phyloP scores from a whole-genome alignment of 2,329 filamentous ascomycete genomes.

The Cladosporium austrohemisphaericum region DNA sequence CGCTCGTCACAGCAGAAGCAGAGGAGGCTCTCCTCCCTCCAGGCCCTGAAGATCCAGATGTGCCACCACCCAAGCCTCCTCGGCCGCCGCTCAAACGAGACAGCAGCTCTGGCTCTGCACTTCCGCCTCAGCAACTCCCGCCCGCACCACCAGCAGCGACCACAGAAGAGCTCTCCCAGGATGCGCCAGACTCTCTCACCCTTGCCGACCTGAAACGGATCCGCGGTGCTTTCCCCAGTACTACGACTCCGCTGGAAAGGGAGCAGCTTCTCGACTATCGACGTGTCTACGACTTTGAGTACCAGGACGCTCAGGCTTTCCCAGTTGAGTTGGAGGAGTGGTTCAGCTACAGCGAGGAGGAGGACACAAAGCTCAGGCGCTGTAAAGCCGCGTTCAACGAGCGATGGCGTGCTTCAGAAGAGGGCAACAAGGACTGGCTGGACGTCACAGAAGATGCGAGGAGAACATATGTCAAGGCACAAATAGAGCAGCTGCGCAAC shows the following conservation, averaged over 20 bases:
- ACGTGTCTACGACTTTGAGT: slow-evolving; percentile 70
- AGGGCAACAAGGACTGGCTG: slow-evolving; percentile 58
- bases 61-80: slow-evolving; percentile 11
- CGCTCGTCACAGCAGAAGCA: slow-evolving; percentile 4
- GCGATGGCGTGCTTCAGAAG: slow-evolving; percentile 56
- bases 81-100: slow-evolving; percentile 41
- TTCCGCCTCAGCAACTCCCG: slow-evolving; percentile 40
- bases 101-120: slow-evolving; percentile 31
- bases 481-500: slow-evolving; percentile 35
- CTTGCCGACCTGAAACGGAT: slow-evolving; percentile 46
- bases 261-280: slow-evolving; percentile 30
- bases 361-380: slow-evolving; percentile 72
- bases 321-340: slow-evolving; percentile 93
- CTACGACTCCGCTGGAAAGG: slow-evolving; percentile 20
- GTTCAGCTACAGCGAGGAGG: slow-evolving; percentile 88
- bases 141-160: slow-evolving; percentile 39
- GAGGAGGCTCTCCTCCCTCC: slow-evolving; percentile 6
- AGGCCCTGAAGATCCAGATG: slow-evolving; percentile 5
- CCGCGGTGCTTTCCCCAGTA: slow-evolving; percentile 42
- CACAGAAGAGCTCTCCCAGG: slow-evolving; percentile 27
- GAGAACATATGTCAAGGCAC: slow-evolving; percentile 53
- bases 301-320: slow-evolving; percentile 54
- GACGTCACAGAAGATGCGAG: slow-evolving; percentile 57
- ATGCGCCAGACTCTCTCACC: slow-evolving; percentile 44
- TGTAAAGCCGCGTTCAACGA: slow-evolving; percentile 74